Evolutionary conservation across 495 filamentous ascomycete species (phyloP).

Genomic region (Trichoderma parareesei): DNA sequence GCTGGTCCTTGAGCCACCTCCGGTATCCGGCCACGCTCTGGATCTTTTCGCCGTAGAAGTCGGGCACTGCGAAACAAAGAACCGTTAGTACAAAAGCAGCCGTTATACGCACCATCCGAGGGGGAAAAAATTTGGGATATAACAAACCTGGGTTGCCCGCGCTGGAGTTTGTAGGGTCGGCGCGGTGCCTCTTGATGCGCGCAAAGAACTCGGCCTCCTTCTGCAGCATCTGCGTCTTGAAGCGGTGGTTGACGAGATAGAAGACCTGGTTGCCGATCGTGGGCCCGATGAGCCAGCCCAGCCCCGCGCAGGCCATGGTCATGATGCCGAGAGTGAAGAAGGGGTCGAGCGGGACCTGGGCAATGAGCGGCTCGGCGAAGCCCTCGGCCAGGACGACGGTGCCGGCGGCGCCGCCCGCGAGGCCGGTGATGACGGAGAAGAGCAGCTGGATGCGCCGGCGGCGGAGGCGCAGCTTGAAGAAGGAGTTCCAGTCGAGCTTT

Average conservation of each 20-base stretch:
- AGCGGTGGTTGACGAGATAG: slow-evolving; percentile 56
- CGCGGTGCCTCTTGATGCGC: slow-evolving; percentile 79
- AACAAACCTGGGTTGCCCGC: slow-evolving; percentile 49
- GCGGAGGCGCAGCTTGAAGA: slow-evolving; percentile 79
- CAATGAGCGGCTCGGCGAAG: slow-evolving; percentile 59
- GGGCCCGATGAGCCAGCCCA: slow-evolving; percentile 82
- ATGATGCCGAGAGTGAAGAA: slow-evolving; percentile 73
- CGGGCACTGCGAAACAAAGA: slow-evolving; percentile 34
- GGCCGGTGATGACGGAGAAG: slow-evolving; percentile 40
- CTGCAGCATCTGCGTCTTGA: slow-evolving; percentile 59
- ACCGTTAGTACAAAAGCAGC: too few relatives aligned
- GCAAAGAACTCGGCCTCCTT: slow-evolving; percentile 91
- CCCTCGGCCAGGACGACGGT: slow-evolving; percentile 53
- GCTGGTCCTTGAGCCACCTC: slow-evolving; percentile 93
- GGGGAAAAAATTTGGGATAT: slow-evolving; percentile 1
- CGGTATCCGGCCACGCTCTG: slow-evolving; percentile 83
- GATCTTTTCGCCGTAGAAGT: slow-evolving; percentile 91
- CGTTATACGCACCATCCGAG: slow-evolving; percentile 7
- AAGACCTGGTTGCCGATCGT: slow-evolving; percentile 70
- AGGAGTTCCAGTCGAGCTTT: slow-evolving; percentile 78
- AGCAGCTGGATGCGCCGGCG: slow-evolving; percentile 75
- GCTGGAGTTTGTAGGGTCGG: slow-evolving; percentile 62
- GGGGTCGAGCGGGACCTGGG: slow-evolving; percentile 71
- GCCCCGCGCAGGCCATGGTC: slow-evolving; percentile 59
- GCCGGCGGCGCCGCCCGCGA: slow-evolving; percentile 56